Evolutionary conservation across 148 eudicot genomes (phyloP), one percentile per base, ranked within the genome.

Genomic region (Vaccinium macrocarpon): DNA sequence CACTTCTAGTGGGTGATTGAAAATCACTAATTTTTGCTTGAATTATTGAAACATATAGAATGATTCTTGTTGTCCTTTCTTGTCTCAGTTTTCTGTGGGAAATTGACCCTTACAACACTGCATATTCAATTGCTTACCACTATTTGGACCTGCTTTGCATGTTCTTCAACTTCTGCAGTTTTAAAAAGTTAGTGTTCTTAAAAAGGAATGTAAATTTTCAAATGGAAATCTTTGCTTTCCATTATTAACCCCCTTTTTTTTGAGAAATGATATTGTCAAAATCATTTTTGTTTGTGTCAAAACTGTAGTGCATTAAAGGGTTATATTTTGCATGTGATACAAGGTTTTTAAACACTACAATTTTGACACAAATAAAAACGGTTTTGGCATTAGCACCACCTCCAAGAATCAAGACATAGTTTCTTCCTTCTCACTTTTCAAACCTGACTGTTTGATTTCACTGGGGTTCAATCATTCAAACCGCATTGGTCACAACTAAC

Each of bases 61-160:
- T 68, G 61, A 82, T 82, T 25, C 62, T 50, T 68, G n/a, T 18
- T 70, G 77, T 70, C 77, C 25, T 70, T 71, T 23, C 29, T 51
- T 66, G 64, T 82, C 42, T 16, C 76, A 16, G 11, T 51, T 66
- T 50, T 82, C 42, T 27, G 76, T 27, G 11, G 76, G 76, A 66
- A 27, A 7, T 48, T 82, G 62, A 70, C 29, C 48, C 27, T 23
- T 64, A 4, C 23, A 2, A 74, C 50, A 25, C 38, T 74, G 48
- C 48, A 29, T 32, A 38, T 42, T 38, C 8, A 32, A 14, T 32
- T 32, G 32, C 66, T 61, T 1, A 21, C 72, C 35, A 66, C 72
- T 2, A 10, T 27, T 35, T 71, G 76, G 76, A 71, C 48, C 48
- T 71, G 76, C 32, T 6, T 6, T 11, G 46, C 75, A 66, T 71